These are phyloP conservation scores for Penicillium verrucosum DNA, from an alignment of 2,329 filamentous ascomycete species.

Conservation along the genomic window DNA sequence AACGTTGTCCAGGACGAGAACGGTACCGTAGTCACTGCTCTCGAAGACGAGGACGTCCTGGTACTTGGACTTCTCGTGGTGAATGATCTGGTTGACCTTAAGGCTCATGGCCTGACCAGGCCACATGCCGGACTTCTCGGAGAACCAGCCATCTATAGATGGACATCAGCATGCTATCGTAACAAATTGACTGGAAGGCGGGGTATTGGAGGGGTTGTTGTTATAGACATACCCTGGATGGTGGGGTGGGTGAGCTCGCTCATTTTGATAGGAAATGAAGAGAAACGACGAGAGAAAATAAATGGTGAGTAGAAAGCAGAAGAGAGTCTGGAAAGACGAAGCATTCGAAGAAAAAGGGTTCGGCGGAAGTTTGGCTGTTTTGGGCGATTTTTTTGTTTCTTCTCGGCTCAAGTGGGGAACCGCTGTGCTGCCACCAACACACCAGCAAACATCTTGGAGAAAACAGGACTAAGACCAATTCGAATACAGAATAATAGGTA, in stretches of 20 bases:
- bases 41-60: conserved; percentile 99
- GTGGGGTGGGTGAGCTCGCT: conserved; percentile 70
- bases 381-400: conserved; percentile 19
- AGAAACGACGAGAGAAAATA: conserved; percentile 15
- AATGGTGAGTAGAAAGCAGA: conserved; percentile 15
- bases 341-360: conserved; percentile 24
- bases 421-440: conserved; percentile 6
- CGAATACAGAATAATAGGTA: not conserved
- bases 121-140: conserved; percentile 98
- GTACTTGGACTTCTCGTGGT: conserved; percentile 99
- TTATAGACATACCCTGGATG: conserved; percentile 61
- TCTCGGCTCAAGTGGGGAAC: conserved; percentile 18
- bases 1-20: conserved; percentile 96
- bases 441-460: not conserved
- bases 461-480: not conserved
- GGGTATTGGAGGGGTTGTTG: conserved; percentile 9
- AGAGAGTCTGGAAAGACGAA: conserved; percentile 21
- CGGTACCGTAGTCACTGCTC: conserved; percentile 93
- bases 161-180: conserved; percentile 12
- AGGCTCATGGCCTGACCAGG: conserved; percentile 98
- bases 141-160: conserved; percentile 94
- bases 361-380: conserved; percentile 27
- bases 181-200: conserved; percentile 12
- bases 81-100: conserved; percentile 93
- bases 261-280: conserved; percentile 51